Base-by-base conservation (phyloP, 192 early-diverging fungal species). In the Entophlyctis luteolus region DNA sequence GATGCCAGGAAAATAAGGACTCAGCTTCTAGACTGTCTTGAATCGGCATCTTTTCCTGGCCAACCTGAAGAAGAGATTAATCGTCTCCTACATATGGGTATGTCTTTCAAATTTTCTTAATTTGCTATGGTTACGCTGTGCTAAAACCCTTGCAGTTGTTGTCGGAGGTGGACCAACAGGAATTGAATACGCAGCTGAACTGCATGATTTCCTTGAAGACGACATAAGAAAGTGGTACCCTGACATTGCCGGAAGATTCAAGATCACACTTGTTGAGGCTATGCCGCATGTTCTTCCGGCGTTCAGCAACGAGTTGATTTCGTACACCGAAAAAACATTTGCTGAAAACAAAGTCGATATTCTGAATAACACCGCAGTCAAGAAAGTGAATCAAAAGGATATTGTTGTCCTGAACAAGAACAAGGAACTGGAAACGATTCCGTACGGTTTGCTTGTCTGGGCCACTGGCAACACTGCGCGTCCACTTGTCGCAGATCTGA, bases 371-470 rank as follows among this genome's bases (percentile, higher is more conserved):
- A 92, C 90, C 0, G 80, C 82, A 77, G 90, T 92, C 37, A 90
- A 91, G 74, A 84, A 91, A 57, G 89, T 92, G 18, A 75, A 73
- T 3, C 81, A 89, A 56, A 86, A 89, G 69, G 82, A 87, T 39
- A 83, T 92, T 48, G 72, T 89, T 38, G 88, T 92, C 5, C 71
- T 84, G 59, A 75, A 88, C 37, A 69, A 77, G 56, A 78, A 89
- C 63, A 87, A 87, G 63, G 65, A 83, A 50, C 52, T 81, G 14
- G 77, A 81, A 46, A 74, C 68, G 20, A 88, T 92, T 49, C 88
- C 88, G 12, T 92, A 89, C 59, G 90, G 80, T 45, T 70, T 93
- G 34, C 71, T 92, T 25, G 90, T 92, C 3, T 93, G 92, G 92
- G 90, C 92, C 16, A 92, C 92, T 2, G 92, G 92, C 37, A 92